These are phyloP conservation scores for Geum urbanum DNA, from an alignment of 306 rosid genomes.

Conservation along the genomic window DNA sequence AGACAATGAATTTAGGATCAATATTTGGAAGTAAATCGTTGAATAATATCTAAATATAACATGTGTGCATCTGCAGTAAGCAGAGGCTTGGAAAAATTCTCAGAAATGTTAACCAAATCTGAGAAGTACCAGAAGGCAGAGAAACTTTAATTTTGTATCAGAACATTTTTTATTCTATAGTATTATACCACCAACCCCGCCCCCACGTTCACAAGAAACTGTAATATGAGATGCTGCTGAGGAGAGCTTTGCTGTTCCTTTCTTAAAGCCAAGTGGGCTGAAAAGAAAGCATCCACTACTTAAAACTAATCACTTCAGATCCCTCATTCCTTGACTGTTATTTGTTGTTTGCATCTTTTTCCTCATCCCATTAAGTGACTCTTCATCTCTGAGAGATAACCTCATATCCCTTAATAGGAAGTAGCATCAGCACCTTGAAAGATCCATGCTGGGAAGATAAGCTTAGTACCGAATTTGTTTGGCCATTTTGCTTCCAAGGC, in stretches of 20 bases:
- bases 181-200: not conserved
- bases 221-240: not conserved
- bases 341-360: constrained; percentile 8
- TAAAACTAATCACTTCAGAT: constrained; percentile 10
- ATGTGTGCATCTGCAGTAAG: constrained; percentile 1
- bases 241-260: not conserved
- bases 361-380: not conserved
- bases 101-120: constrained; percentile 15
- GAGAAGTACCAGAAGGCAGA: not conserved
- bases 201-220: constrained; percentile 14
- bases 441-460: constrained; percentile 3
- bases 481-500: not conserved
- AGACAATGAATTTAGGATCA: not conserved
- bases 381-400: not conserved
- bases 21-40: not conserved
- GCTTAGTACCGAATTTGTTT: not conserved
- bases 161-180: not conserved
- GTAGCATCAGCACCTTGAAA: not conserved
- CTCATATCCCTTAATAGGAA: not conserved
- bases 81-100: not conserved
- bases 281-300: not conserved
- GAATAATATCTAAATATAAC: constrained; percentile 6
- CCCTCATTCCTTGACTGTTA: constrained; percentile 5
- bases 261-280: constrained; percentile 15
- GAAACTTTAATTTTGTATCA: not conserved